Percentiles rank a stretch among this genome's conserved stretches.
These are phyloP conservation scores for Akanthomyces muscarius DNA, from an alignment of 2,329 filamentous ascomycete species.

Conservation along the genomic window DNA sequence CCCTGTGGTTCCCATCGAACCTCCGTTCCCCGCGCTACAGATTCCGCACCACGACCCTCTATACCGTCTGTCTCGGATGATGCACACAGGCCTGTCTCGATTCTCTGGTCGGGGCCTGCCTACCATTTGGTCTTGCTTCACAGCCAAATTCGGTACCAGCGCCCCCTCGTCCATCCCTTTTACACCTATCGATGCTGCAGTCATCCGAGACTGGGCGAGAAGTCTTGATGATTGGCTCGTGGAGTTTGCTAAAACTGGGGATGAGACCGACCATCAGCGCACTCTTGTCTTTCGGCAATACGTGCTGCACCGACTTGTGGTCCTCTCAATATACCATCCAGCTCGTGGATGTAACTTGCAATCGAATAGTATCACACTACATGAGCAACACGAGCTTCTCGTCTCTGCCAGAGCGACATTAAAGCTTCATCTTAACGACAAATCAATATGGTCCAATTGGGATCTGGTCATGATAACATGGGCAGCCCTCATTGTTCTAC, in stretches of 20 bases:
- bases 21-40: constrained; percentile 35
- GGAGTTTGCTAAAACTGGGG: constrained; percentile 31
- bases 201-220: constrained; percentile 40
- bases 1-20: constrained; percentile 37
- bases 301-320: constrained; percentile 38
- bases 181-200: constrained; percentile 36
- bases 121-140: constrained; percentile 41
- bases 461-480: constrained; percentile 42
- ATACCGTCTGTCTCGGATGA: constrained; percentile 40
- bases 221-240: constrained; percentile 40
- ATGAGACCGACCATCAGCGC: constrained; percentile 32
- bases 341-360: constrained; percentile 38
- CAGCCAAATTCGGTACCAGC: constrained; percentile 21
- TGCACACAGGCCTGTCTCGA: constrained; percentile 40
- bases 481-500: constrained; percentile 41
- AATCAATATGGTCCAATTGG: constrained; percentile 42
- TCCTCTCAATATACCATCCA: constrained; percentile 41
- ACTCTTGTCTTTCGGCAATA: constrained; percentile 38
- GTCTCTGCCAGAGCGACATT: constrained; percentile 39
- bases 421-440: constrained; percentile 37
- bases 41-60: constrained; percentile 37
- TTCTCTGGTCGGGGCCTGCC: constrained; percentile 40
- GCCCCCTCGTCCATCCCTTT: constrained; percentile 28
- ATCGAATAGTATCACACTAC: constrained; percentile 34
- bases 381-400: constrained; percentile 38